These are phyloP conservation scores for Elsinoe perseae DNA, from an alignment of 2,329 filamentous ascomycete genomes.

Conservation along the genomic window DNA sequence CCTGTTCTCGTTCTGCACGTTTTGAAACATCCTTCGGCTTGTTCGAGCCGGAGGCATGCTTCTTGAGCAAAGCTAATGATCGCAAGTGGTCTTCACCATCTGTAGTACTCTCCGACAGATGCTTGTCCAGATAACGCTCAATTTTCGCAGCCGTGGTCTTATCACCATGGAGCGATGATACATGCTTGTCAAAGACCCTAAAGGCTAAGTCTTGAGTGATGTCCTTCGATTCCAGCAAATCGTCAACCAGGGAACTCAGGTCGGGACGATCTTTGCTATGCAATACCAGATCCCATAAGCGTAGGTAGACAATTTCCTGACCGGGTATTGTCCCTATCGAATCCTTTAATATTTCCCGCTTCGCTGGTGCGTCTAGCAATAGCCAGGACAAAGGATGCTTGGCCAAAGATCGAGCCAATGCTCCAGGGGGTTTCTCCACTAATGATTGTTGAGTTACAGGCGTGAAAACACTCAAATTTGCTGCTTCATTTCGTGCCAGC, in stretches of 20 bases:
- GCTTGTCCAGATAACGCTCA: background rate
- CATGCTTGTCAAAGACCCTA: background rate
- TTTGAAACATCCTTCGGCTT: background rate
- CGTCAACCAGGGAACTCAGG: background rate
- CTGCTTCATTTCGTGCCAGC: background rate
- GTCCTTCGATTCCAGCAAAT: background rate
- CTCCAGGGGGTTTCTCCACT: background rate
- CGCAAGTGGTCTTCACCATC: background rate
- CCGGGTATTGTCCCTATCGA: background rate
- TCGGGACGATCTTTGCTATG: background rate
- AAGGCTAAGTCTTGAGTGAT: background rate
- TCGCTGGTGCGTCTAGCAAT: background rate
- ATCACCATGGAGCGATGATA: background rate
- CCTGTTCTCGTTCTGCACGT: background rate
- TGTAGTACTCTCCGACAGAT: background rate
- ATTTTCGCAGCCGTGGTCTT: background rate
- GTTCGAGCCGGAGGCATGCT: background rate
- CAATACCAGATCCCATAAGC: background rate
- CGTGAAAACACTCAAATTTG: background rate
- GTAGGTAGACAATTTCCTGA: background rate
- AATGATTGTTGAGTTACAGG: no score
- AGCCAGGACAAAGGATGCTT: background rate
- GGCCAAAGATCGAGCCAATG: background rate
- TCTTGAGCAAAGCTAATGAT: background rate
- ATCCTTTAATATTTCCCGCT: background rate